Evolutionary conservation across 495 filamentous ascomycete genomes (phyloP), one percentile per base, ranked within the genome.

Genomic region (Xylaria bambusicola): DNA sequence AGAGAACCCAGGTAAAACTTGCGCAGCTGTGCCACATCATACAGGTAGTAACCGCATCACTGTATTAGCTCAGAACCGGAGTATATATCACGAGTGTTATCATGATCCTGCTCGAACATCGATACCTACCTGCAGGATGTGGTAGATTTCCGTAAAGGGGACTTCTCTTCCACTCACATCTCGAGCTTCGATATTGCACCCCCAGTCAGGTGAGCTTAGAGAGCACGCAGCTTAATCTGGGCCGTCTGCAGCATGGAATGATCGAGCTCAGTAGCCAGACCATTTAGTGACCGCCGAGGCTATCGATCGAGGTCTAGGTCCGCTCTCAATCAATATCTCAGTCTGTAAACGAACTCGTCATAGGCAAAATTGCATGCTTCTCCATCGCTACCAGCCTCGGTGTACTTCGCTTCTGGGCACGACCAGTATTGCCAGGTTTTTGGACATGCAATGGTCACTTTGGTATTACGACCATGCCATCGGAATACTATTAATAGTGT

Each of bases 381-480:
- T 17, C n/a, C 13, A 23, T 56, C 26, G 52, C 26, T 46, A 40
- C 42, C 35, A 17, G 26, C 42, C 17, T 26, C 17, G 7, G 15
- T 31, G 33, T 36, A 23, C 42, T 12, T 47, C 33, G 41, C 23
- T 29, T 6, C 2, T 29, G 46, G 13, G 29, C 18, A 27, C 46
- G 21, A 1, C 20, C 27, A 40, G 18, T 24, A 35, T n/a, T 21
- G 42, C 29, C 12, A 20, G 38, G 17, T 27, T 17, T 46, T 47
- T 56, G 26, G 26, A 56, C 18, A 24, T 56, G 23, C 50, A 53
- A 53, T 53, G 35, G 50, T 54, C 24, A 27, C 38, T 46, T 23
- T 9, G 17, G 36, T 27, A 35, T 26, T 17, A 49, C 20, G 29
- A 18, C 13, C 10, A 15, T 26, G 38, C 41, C 21, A 9, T 48